Evolutionary conservation across 331 rosid genomes (phyloP).

Genomic region (Malus hybrid): DNA sequence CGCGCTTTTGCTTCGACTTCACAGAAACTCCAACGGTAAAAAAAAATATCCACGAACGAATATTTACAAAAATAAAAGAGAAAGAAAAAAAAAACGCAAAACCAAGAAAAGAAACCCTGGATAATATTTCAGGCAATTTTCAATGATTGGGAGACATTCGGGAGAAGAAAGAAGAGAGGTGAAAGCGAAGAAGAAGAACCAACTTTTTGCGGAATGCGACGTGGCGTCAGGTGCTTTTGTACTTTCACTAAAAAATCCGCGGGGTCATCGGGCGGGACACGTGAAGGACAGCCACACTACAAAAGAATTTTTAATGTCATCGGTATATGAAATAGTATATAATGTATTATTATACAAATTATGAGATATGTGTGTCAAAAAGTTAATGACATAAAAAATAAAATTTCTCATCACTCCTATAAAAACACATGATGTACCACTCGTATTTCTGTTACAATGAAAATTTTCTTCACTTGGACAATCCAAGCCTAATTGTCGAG

Average conservation of each 20-base stretch:
- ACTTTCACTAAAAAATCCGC: slow-evolving; percentile 11
- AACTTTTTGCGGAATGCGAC: slow-evolving; percentile 16
- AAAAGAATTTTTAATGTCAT: too few relatives aligned
- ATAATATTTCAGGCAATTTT: not conserved
- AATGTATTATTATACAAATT: too few relatives aligned
- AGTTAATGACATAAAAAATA: too few relatives aligned
- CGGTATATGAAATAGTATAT: too few relatives aligned
- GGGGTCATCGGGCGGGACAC: slow-evolving; percentile 26
- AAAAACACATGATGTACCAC: too few relatives aligned
- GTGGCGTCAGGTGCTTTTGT: not conserved
- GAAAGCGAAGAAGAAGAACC: not conserved
- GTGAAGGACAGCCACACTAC: slow-evolving; percentile 18
- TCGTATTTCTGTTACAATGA: too few relatives aligned
- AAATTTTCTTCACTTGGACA: too few relatives aligned
- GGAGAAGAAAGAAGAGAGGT: not conserved
- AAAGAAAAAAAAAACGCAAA: not conserved
- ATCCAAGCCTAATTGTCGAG: not conserved
- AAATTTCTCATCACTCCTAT: too few relatives aligned
- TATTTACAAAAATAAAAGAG: not conserved
- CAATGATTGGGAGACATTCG: not conserved
- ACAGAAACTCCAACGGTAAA: slow-evolving; percentile 13
- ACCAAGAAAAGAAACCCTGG: not conserved
- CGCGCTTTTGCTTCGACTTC: slow-evolving; percentile 42
- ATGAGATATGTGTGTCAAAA: too few relatives aligned
- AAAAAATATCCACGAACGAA: not conserved